Conservation (phyloP, 176 grass and related monocot genomes). For the Thinopyrum elongatum region DNA sequence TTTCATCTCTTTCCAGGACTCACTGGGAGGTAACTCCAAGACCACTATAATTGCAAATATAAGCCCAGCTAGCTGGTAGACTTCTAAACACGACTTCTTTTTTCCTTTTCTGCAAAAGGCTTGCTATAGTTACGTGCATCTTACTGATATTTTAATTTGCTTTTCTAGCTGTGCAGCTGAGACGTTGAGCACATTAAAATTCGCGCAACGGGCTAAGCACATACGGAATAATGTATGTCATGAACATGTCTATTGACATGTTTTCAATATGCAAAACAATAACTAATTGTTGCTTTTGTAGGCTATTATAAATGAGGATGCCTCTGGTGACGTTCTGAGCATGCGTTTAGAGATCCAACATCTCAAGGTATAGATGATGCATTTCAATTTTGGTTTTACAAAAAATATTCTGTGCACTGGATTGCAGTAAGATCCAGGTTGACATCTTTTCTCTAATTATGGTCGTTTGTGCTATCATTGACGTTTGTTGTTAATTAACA, state of each 20-base stretch:
- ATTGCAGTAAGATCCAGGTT: background rate
- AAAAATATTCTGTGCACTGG: background rate
- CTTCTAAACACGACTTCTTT: background rate
- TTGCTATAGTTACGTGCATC: background rate
- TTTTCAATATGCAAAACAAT: conserved; percentile 11
- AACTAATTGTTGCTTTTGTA: conserved; percentile 34
- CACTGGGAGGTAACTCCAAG: conserved; percentile 95
- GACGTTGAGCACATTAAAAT: conserved; percentile 97
- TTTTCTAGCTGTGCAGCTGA: conserved; percentile 74
- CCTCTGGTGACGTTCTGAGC: conserved; percentile 88
- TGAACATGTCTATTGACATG: background rate
- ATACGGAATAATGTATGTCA: conserved; percentile 89
- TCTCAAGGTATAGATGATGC: conserved; percentile 68
- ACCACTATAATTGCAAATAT: conserved; percentile 99
- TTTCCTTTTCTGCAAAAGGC: background rate
- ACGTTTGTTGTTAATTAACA: background rate
- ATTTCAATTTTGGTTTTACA: background rate
- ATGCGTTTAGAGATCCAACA: conserved; percentile 96
- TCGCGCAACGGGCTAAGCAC: conserved; percentile 92
- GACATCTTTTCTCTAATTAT: background rate
- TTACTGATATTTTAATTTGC: conserved; percentile 31
- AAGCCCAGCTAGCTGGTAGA: conserved; percentile 87
- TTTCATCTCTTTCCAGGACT: conserved; percentile 65
- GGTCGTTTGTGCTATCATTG: background rate
- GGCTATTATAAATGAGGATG: conserved; percentile 97